phyloP scores from a whole-genome alignment of 1,139 yeast genomes.

The Yamadazyma atlantica region DNA sequence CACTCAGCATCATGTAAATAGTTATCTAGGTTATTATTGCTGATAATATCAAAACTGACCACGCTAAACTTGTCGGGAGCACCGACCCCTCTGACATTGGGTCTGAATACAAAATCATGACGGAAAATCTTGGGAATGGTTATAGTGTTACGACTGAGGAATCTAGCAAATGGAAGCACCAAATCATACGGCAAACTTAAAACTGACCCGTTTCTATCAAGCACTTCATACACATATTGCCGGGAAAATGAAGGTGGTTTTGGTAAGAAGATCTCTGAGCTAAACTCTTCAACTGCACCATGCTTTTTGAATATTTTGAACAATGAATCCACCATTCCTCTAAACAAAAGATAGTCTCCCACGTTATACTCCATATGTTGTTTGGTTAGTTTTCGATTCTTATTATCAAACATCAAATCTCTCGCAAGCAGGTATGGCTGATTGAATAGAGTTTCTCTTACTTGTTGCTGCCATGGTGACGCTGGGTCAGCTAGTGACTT shows the following conservation, averaged over 20 bases:
- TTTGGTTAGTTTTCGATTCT: conserved; percentile 19
- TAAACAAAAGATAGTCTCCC: conserved; percentile 45
- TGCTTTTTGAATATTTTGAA: conserved; percentile 66
- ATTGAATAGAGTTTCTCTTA: conserved; percentile 77
- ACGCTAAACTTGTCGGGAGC: conserved; percentile 82
- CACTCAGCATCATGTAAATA: conserved; percentile 80
- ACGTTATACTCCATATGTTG: conserved; percentile 22
- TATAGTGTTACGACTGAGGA: conserved; percentile 62
- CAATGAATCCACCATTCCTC: conserved; percentile 56
- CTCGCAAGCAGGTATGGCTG: conserved; percentile 82
- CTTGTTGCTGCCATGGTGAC: conserved; percentile 93
- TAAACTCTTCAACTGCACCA: conserved; percentile 80
- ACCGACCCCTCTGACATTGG: conserved; percentile 50
- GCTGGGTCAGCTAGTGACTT: conserved; percentile 84
- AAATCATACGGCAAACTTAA: conserved; percentile 86
- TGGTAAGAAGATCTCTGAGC: conserved; percentile 62
- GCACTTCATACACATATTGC: conserved; percentile 68
- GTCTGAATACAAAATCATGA: conserved; percentile 80
- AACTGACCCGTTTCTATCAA: conserved; percentile 85
- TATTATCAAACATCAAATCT: conserved; percentile 74
- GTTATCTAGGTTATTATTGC: conserved; percentile 42
- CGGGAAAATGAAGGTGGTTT: conserved; percentile 70
- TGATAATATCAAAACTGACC: conserved; percentile 79
- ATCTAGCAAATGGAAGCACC: conserved; percentile 84
- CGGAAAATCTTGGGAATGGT: conserved; percentile 64